These are phyloP conservation scores for Cicer arietinum DNA, from an alignment of 306 rosid genomes.

Conservation along the genomic window DNA sequence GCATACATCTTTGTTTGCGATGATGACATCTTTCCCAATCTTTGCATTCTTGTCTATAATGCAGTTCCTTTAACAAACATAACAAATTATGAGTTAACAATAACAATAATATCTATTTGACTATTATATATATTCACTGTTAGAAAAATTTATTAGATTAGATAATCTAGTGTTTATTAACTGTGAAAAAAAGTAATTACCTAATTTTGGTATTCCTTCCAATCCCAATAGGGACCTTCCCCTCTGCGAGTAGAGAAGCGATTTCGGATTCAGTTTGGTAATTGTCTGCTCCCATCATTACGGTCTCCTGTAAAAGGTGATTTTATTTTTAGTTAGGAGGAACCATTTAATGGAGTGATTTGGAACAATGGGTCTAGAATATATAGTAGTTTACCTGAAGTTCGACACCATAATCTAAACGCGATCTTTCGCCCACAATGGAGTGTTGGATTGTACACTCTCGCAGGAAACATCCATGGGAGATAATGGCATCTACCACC, in stretches of 20 bases:
- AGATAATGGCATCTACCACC: constrained; percentile 88
- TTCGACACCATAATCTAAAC: constrained; percentile 81
- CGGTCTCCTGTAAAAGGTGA: constrained; percentile 63
- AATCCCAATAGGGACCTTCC: constrained; percentile 87
- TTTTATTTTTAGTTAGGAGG: constrained; percentile 23
- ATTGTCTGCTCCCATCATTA: constrained; percentile 94
- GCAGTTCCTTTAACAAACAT: constrained; percentile 68
- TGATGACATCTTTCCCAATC: constrained; percentile 77
- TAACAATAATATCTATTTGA: neutral
- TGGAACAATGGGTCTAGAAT: neutral
- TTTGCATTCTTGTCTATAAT: constrained; percentile 89
- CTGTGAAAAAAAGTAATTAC: constrained; percentile 42
- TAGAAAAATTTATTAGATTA: constrained; percentile 27
- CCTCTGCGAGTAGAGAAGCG: constrained; percentile 76
- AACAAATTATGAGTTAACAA: constrained; percentile 27
- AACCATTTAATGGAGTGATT: neutral
- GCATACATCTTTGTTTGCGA: constrained; percentile 81
- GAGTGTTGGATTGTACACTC: constrained; percentile 78
- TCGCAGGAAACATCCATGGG: constrained; percentile 94
- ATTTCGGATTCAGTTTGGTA: constrained; percentile 97
- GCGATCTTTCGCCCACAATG: constrained; percentile 88
- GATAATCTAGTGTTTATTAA: neutral
- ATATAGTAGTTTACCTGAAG: constrained; percentile 58
- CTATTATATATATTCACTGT: too few relatives aligned
- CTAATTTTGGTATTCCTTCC: constrained; percentile 87